A percentile compares a stretch with the other conserved stretches of the same genome.
These are phyloP conservation scores for Lanmaoa rubissima DNA, from an alignment of 768 basidiomycete species.

Conservation along the genomic window DNA sequence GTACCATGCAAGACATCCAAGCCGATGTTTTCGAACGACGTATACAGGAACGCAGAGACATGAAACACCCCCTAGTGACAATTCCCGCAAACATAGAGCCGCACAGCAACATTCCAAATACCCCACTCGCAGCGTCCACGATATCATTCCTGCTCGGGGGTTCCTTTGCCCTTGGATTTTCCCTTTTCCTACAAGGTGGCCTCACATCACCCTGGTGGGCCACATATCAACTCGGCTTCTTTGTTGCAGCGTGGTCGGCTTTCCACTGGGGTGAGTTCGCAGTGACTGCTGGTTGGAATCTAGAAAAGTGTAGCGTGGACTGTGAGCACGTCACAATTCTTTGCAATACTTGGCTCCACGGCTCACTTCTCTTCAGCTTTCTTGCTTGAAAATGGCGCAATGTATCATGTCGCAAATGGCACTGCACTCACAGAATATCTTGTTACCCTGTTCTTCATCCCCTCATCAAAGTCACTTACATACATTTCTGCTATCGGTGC, in stretches of 20 bases:
- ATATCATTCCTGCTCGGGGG: slow-evolving; percentile 88
- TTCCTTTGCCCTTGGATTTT: slow-evolving; percentile 56
- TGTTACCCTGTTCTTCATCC: slow-evolving; percentile 62
- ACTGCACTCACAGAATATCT: slow-evolving; percentile 81
- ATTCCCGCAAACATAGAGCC: slow-evolving; percentile 41
- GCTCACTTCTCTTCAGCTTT: slow-evolving; percentile 58
- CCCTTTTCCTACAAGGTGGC: slow-evolving; percentile 49
- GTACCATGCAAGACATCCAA: slow-evolving; percentile 33
- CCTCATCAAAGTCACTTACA: slow-evolving; percentile 57
- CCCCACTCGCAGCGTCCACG: slow-evolving; percentile 71
- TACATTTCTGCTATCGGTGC: slow-evolving; percentile 60
- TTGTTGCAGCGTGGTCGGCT: slow-evolving; percentile 74
- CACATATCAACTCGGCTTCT: slow-evolving; percentile 79
- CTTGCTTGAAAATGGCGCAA: slow-evolving; percentile 82
- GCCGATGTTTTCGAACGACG: slow-evolving; percentile 41
- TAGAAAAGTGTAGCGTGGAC: slow-evolving; percentile 87
- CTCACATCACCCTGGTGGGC: slow-evolving; percentile 53
- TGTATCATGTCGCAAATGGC: slow-evolving; percentile 83
- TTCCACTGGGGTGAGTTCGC: slow-evolving; percentile 97
- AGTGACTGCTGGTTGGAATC: slow-evolving; percentile 94
- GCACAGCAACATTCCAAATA: slow-evolving; percentile 78
- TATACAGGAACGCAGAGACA: slow-evolving; percentile 40
- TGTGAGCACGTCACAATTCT: slow-evolving; percentile 54
- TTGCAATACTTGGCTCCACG: slow-evolving; percentile 1
- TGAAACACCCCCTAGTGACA: slow-evolving; percentile 49